Evolutionary conservation across 2,329 filamentous ascomycete species (phyloP).

Genomic region (Fusarium sp.): DNA sequence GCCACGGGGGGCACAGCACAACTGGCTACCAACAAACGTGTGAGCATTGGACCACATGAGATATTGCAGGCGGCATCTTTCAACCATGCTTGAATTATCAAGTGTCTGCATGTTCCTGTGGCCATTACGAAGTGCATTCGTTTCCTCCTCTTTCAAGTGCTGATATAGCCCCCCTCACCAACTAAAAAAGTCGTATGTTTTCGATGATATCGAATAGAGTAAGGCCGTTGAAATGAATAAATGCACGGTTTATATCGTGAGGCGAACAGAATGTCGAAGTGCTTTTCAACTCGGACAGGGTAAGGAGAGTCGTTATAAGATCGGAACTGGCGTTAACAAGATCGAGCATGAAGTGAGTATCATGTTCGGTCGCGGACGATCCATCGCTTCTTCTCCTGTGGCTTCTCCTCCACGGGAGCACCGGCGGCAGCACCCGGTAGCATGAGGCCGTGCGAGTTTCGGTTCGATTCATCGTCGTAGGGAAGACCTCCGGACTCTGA

Average conservation of each 20-base stretch:
- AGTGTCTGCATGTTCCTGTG: not conserved
- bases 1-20: conserved; percentile 17
- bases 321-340: conserved; percentile 1
- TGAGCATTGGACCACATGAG: not conserved
- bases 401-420: conserved; percentile 36
- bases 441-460: conserved; percentile 39
- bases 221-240: conserved; percentile 35
- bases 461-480: conserved; percentile 43
- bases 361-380: conserved; percentile 55
- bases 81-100: not conserved
- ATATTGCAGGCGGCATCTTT: not conserved
- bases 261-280: conserved; percentile 5
- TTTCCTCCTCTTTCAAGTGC: not conserved
- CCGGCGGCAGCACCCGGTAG: conserved; percentile 28
- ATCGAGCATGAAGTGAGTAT: conserved; percentile 7
- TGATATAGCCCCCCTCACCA: not conserved
- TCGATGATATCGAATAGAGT: conserved; percentile 21
- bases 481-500: conserved; percentile 40
- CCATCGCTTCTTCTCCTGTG: conserved; percentile 60
- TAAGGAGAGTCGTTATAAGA: conserved; percentile 21
- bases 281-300: conserved; percentile 17
- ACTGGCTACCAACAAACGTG: not conserved
- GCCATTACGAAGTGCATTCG: not conserved
- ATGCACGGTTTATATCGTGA: conserved; percentile 35
- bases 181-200: conserved; percentile 15